These are phyloP conservation scores for Claviceps humidiphila DNA, from an alignment of 2,329 filamentous ascomycete species.

Conservation along the genomic window DNA sequence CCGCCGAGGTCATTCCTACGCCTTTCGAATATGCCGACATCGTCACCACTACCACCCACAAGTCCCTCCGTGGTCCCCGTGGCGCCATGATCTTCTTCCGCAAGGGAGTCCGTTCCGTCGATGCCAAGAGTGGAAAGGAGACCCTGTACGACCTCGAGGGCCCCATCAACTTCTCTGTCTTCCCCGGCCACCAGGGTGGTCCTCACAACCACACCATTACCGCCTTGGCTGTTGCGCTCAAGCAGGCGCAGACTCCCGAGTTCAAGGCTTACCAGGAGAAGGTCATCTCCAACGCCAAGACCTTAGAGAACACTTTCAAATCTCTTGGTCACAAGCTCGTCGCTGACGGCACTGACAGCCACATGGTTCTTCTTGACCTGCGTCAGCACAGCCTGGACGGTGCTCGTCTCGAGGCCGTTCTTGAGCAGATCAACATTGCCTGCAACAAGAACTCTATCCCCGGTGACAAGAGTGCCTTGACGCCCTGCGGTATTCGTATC, in stretches of 20 bases:
- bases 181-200: constrained; percentile 96
- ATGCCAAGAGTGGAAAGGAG: constrained; percentile 84
- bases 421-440: constrained; percentile 96
- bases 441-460: constrained; percentile 99
- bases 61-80: constrained; percentile 91
- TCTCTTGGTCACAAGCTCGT: constrained; percentile 86
- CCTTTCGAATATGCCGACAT: constrained; percentile 90
- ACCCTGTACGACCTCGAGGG: constrained; percentile 85
- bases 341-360: constrained; percentile 89
- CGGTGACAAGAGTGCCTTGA: constrained; percentile 93
- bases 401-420: constrained; percentile 85
- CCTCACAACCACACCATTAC: constrained; percentile 99
- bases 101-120: constrained; percentile 82
- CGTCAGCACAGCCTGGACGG: constrained; percentile 80
- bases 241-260: constrained; percentile 81
- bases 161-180: constrained; percentile 97
- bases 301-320: constrained; percentile 75
- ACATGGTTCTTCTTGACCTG: constrained; percentile 92
- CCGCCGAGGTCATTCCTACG: constrained; percentile 82
- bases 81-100: constrained; percentile 99
- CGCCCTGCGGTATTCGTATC: constrained; percentile 87
- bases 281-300: constrained; percentile 86
- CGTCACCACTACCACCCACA: constrained; percentile 97
- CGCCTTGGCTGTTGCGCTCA: constrained; percentile 82
- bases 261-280: constrained; percentile 92